A percentile compares a stretch with the other conserved stretches of the same genome.
These are phyloP conservation scores for Boletus patriciae DNA, from an alignment of 768 basidiomycete species.

Conservation along the genomic window DNA sequence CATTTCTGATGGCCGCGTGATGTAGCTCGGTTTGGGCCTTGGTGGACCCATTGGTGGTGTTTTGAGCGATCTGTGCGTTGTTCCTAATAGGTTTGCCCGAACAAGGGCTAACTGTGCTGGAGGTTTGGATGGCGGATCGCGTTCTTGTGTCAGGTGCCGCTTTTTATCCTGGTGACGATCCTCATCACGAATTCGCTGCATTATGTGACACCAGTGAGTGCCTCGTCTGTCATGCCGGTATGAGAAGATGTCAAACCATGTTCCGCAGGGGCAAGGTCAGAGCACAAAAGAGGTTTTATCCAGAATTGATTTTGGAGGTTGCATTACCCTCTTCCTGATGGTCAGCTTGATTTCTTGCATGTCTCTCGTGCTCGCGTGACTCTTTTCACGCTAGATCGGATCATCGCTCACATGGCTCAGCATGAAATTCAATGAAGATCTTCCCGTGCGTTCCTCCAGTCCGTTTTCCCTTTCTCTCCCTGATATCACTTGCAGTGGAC, in stretches of 20 bases:
- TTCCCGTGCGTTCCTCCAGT: conserved; percentile 40
- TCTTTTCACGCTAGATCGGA: conserved; percentile 40
- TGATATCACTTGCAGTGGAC: conserved; percentile 46
- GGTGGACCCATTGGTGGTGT: conserved; percentile 25
- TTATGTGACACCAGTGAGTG: conserved; percentile 65
- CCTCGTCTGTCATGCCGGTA: neutral
- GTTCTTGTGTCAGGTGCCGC: conserved; percentile 68
- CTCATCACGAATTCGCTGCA: conserved; percentile 48
- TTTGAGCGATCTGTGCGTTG: conserved; percentile 22
- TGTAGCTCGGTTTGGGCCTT: conserved; percentile 24
- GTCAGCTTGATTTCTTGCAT: conserved; percentile 37
- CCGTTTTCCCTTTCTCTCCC: no score
- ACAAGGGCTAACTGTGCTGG: neutral
- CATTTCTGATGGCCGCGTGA: neutral
- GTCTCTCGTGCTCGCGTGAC: neutral
- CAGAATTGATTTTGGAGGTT: conserved; percentile 81
- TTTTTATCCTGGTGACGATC: conserved; percentile 56
- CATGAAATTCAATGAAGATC: conserved; percentile 64
- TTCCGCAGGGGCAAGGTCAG: conserved; percentile 59
- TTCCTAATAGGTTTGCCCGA: neutral
- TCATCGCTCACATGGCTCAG: conserved; percentile 73
- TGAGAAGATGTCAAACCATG: neutral
- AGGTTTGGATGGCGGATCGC: conserved; percentile 51
- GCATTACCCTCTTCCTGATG: conserved; percentile 52
- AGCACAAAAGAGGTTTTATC: conserved; percentile 64